Base-by-base conservation (phyloP, 2,329 filamentous ascomycete genomes). In the Waltergamsia citrina region DNA sequence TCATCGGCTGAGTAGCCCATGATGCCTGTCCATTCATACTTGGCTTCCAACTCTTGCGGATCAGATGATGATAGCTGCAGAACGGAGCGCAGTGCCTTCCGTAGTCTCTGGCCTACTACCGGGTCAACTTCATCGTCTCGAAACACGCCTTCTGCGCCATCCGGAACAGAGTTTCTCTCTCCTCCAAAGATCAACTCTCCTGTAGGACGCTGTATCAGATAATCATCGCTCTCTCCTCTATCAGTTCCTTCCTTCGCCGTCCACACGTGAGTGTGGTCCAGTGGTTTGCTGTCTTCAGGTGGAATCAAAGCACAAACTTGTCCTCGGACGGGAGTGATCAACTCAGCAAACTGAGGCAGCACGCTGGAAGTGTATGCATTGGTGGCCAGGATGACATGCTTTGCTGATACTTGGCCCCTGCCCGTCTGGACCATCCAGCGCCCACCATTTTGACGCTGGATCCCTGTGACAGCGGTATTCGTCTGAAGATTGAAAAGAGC, bases 291-390 rank as follows among this genome's bases (percentile, higher is more conserved):
- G 4, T 50, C 51, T 16, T 45, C 37, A 0, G 78, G 75, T 5
- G 81, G 80, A 4, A 67, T 46, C 15, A 88, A 65, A 1, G 80
- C 72, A 27, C 71, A 72, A 59, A 88, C 76, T 49, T 88, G 78
- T 1, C 84, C 86, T 17, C 83, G 67, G 3, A 83, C 78, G 0
- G 88, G 88, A 3, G 88, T 74, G 41, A 94, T 81, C 7, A 87
- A 65, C 42, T 78, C 74, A 7, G 71, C 64, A 44, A 90, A 80
- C 22, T 62, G 51, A 0, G 84, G 84, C 2, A 90, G 60, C 4
- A 94, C 65, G 39, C 78, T 69, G 2, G 84, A 85, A 0, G 85
- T 88, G 54, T 94, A 93, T 4, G 67, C 88, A 50, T 94, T 94
- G 1, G 82, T 90, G 5, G 85, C 81, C 12, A 94, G 69, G 14